Evolutionary conservation across 805 yeast species (phyloP).

Genomic region (Maudiozyma barnettii): DNA sequence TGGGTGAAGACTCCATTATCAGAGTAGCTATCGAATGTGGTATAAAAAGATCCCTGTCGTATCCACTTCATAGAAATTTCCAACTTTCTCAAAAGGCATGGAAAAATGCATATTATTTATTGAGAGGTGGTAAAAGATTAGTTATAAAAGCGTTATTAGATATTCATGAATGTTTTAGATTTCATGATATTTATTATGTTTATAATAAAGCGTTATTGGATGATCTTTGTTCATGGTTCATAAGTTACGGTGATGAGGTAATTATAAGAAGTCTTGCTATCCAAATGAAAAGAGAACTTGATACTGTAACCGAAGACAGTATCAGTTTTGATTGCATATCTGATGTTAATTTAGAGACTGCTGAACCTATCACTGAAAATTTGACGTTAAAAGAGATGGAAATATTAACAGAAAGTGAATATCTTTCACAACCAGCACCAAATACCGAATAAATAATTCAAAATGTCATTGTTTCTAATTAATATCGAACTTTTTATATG

Average conservation of each 20-base stretch:
- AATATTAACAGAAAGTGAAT: slow-evolving; percentile 44
- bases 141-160: slow-evolving; percentile 52
- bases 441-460: too few species aligned
- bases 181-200: slow-evolving; percentile 75
- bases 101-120: slow-evolving; percentile 59
- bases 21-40: slow-evolving; percentile 50
- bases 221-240: slow-evolving; percentile 69
- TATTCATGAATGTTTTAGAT: slow-evolving; percentile 64
- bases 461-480: too few species aligned
- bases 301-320: slow-evolving; percentile 30
- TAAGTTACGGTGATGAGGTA: slow-evolving; percentile 47
- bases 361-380: slow-evolving; percentile 34
- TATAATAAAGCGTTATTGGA: slow-evolving; percentile 70
- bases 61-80: slow-evolving; percentile 71
- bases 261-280: slow-evolving; percentile 55
- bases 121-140: slow-evolving; percentile 61
- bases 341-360: slow-evolving; percentile 29
- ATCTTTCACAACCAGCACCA: neutral
- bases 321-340: slow-evolving; percentile 37
- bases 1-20: slow-evolving; percentile 26
- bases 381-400: slow-evolving; percentile 50
- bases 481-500: too few species aligned
- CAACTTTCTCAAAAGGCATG: slow-evolving; percentile 52
- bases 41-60: slow-evolving; percentile 63
- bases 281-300: slow-evolving; percentile 42